phyloP scores from a whole-genome alignment of 2,329 filamentous ascomycete genomes.

The Pyrenochaeta sp. region DNA sequence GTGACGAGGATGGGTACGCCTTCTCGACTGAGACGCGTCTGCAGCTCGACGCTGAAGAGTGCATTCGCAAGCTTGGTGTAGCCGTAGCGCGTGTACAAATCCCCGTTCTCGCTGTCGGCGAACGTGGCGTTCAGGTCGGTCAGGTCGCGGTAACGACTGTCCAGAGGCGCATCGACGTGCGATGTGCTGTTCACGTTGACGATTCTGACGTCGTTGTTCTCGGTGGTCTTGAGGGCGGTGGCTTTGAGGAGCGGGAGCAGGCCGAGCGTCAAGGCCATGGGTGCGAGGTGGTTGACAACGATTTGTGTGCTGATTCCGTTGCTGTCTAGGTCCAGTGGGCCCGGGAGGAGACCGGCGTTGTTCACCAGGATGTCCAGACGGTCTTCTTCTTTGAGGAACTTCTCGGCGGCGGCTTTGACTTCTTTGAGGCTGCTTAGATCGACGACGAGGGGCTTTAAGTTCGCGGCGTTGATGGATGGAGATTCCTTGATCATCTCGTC shows the following conservation, averaged over 20 bases:
- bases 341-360: constrained; percentile 36
- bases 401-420: constrained; percentile 47
- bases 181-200: constrained; percentile 38
- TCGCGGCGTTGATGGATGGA: constrained; percentile 1
- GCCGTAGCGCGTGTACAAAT: constrained; percentile 48
- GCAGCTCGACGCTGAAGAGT: constrained; percentile 51
- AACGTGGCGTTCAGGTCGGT: constrained; percentile 33
- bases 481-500: constrained; percentile 10
- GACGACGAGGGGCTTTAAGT: constrained; percentile 45
- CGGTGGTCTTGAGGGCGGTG: constrained; percentile 31
- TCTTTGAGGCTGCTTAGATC: constrained; percentile 47
- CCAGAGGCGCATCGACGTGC: constrained; percentile 2
- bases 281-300: constrained; percentile 48
- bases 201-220: constrained; percentile 50
- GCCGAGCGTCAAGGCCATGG: constrained; percentile 46
- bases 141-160: background rate
- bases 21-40: constrained; percentile 26
- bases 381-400: constrained; percentile 46
- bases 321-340: constrained; percentile 13
- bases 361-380: constrained; percentile 51
- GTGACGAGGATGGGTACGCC: constrained; percentile 13
- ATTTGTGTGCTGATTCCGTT: constrained; percentile 33
- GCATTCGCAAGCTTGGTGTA: constrained; percentile 57
- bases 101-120: constrained; percentile 9
- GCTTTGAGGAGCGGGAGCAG: constrained; percentile 42